Conservation (phyloP, 495 filamentous ascomycete genomes). For the Talaromyces proteolyticus region DNA sequence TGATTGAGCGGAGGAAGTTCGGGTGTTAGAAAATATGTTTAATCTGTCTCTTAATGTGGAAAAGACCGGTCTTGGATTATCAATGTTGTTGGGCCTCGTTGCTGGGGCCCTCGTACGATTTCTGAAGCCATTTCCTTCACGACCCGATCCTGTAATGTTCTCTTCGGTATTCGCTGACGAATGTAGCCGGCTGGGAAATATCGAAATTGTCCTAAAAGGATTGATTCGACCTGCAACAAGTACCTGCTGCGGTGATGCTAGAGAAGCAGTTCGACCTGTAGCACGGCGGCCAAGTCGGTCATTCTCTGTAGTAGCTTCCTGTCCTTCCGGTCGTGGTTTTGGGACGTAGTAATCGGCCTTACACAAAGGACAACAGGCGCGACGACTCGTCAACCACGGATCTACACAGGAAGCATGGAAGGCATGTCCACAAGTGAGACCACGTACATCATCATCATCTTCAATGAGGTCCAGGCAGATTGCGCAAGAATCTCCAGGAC, state of each 20-base stretch:
- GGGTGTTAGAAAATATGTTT: too few species aligned
- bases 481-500: constrained; percentile 91
- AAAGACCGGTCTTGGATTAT: neutral
- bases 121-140: too few species aligned
- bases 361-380: constrained; percentile 94
- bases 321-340: constrained; percentile 64
- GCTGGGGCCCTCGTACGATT: too few species aligned
- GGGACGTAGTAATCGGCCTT: constrained; percentile 95
- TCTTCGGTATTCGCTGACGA: too few species aligned
- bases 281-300: constrained; percentile 24
- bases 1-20: neutral
- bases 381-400: constrained; percentile 88
- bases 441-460: constrained; percentile 91
- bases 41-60: neutral
- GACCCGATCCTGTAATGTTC: too few species aligned
- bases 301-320: constrained; percentile 19
- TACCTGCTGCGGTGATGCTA: constrained; percentile 16
- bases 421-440: constrained; percentile 89
- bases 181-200: too few species aligned
- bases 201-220: constrained; percentile 8
- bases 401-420: constrained; percentile 95
- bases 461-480: constrained; percentile 94
- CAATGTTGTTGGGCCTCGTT: neutral
- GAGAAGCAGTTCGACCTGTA: constrained; percentile 6
- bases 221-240: constrained; percentile 18